These are phyloP conservation scores for Penicillium polonicum DNA, from an alignment of 2,329 filamentous ascomycete species.

Conservation along the genomic window DNA sequence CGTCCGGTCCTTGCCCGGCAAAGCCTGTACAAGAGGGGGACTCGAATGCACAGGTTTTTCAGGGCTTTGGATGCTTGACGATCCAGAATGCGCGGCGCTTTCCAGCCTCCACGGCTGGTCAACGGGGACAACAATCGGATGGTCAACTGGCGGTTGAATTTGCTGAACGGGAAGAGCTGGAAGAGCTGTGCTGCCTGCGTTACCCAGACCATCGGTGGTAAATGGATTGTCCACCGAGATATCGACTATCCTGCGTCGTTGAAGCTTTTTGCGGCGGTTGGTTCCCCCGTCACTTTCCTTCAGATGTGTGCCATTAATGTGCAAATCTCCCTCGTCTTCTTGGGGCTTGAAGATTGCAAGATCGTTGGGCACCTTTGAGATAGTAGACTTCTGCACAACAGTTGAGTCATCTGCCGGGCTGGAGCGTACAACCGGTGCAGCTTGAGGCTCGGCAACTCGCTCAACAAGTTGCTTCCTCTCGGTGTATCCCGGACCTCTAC, in stretches of 20 bases:
- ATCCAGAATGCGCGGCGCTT: slow-evolving; percentile 30
- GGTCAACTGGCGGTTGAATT: slow-evolving; percentile 30
- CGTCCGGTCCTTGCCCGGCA: slow-evolving; percentile 33
- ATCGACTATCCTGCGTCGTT: slow-evolving; percentile 59
- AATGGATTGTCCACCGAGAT: slow-evolving; percentile 49
- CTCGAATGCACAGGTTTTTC: slow-evolving; percentile 21
- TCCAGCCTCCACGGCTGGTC: slow-evolving; percentile 35
- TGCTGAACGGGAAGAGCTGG: slow-evolving; percentile 32
- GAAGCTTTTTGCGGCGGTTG: slow-evolving; percentile 49
- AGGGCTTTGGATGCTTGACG: slow-evolving; percentile 25
- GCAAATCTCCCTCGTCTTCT: slow-evolving; percentile 18
- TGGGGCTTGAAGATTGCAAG: slow-evolving; percentile 11
- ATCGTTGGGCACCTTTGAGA: slow-evolving; percentile 16
- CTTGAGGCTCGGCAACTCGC: slow-evolving; percentile 71
- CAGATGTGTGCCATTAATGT: slow-evolving; percentile 11
- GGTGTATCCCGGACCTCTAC: slow-evolving; percentile 74
- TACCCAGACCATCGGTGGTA: slow-evolving; percentile 31
- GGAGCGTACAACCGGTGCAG: slow-evolving; percentile 74
- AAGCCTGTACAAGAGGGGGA: slow-evolving; percentile 25
- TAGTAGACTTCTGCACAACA: slow-evolving; percentile 65
- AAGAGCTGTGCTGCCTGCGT: slow-evolving; percentile 30
- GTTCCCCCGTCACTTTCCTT: slow-evolving; percentile 35
- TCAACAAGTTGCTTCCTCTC: slow-evolving; percentile 85
- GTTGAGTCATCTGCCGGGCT: slow-evolving; percentile 61
- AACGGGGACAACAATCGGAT: slow-evolving; percentile 24